A percentile compares a stretch with the other conserved stretches of the same genome.
Evolutionary conservation across 2,329 filamentous ascomycete genomes (phyloP).

Genomic region (Aspergillus awamori): DNA sequence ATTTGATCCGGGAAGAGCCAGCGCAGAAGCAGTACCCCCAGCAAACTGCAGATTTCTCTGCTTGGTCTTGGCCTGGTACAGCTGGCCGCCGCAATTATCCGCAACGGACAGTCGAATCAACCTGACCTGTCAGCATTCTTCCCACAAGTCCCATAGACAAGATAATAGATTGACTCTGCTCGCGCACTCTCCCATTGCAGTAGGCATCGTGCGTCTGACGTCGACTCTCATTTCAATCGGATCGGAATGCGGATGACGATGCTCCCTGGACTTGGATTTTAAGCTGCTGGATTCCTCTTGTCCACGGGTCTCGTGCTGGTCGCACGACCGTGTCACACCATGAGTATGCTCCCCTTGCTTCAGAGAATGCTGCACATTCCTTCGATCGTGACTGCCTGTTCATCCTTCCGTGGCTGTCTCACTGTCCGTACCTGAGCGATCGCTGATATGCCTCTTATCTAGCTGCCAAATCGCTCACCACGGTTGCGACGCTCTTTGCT

Average conservation of each 20-base stretch:
- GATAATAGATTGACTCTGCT: slow-evolving; percentile 1
- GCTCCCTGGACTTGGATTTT: slow-evolving; percentile 1
- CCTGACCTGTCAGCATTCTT: slow-evolving; percentile 11
- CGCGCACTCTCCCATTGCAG: slow-evolving; percentile 7
- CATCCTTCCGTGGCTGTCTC: background rate
- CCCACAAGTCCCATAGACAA: background rate
- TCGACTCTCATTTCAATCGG: background rate
- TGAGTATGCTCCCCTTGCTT: slow-evolving; percentile 5
- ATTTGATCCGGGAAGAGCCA: background rate
- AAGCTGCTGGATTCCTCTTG: slow-evolving; percentile 5
- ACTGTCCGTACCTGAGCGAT: background rate
- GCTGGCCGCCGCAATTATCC: slow-evolving; percentile 2
- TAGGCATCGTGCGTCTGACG: background rate
- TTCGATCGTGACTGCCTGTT: background rate
- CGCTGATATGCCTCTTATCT: slow-evolving; percentile 22
- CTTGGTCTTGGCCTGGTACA: background rate
- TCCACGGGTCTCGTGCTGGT: background rate
- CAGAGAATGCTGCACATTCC: slow-evolving; percentile 8
- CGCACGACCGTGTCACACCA: slow-evolving; percentile 2
- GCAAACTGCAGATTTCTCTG: background rate
- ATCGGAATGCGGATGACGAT: background rate
- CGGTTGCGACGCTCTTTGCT: slow-evolving; percentile 40
- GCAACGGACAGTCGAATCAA: slow-evolving; percentile 4
- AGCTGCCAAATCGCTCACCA: slow-evolving; percentile 32
- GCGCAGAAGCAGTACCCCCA: background rate